phyloP scores from a whole-genome alignment of 352 stramenopile genomes.

The Phytophthora europaea region DNA sequence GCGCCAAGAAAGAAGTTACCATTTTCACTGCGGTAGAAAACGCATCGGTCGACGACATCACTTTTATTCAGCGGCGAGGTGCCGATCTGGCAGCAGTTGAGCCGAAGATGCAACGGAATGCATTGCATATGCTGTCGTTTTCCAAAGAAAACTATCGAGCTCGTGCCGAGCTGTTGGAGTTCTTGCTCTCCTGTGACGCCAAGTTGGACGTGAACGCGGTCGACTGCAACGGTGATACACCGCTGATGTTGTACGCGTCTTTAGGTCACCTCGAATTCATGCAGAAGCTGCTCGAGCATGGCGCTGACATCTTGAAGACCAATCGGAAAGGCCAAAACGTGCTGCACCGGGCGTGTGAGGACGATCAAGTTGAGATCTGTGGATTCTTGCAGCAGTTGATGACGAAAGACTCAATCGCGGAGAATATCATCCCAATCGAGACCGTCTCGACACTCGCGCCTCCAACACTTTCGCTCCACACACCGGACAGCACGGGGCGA shows the following conservation, averaged over 20 bases:
- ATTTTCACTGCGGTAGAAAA: constrained; percentile 69
- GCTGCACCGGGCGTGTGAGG: constrained; percentile 67
- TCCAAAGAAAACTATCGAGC: constrained; percentile 56
- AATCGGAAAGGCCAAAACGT: constrained; percentile 52
- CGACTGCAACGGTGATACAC: constrained; percentile 57
- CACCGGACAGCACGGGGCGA: constrained; percentile 34
- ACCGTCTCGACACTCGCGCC: background rate
- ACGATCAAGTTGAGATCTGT: constrained; percentile 72
- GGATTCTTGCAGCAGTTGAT: constrained; percentile 48
- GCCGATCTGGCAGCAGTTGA: constrained; percentile 53
- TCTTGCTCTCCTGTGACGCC: constrained; percentile 46
- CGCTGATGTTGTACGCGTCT: constrained; percentile 64
- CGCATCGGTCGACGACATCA: constrained; percentile 64
- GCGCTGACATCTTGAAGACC: constrained; percentile 36
- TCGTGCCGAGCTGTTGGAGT: constrained; percentile 63
- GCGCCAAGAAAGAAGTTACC: constrained; percentile 38
- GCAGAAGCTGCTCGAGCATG: constrained; percentile 39
- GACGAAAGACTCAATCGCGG: constrained; percentile 24
- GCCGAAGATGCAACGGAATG: constrained; percentile 50
- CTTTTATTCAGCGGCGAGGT: constrained; percentile 59
- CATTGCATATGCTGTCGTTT: constrained; percentile 71
- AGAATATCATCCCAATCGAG: constrained; percentile 14
- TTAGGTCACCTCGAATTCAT: constrained; percentile 61
- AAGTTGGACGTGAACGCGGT: constrained; percentile 52
- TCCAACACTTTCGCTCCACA: constrained; percentile 34